Evolutionary conservation across 192 early-diverging fungal genomes (phyloP), one percentile per base, ranked within the genome.

Genomic region (Dispira simplex): DNA sequence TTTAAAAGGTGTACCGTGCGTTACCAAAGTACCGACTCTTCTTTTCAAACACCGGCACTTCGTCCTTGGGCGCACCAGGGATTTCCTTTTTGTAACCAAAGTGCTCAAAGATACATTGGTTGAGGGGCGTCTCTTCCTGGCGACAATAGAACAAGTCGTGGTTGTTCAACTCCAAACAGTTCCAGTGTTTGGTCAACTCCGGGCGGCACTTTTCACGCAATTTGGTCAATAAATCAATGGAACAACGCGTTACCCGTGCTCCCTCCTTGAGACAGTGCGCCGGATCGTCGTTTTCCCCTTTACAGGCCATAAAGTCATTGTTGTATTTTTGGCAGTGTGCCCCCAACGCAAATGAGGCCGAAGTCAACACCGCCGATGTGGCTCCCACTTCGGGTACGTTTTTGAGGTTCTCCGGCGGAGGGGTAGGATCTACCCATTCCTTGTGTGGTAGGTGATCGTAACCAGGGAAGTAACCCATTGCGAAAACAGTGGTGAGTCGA

Each of bases 261-360:
- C 95, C 95, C 65, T 98, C 95, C 78, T 84, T 82, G 47, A 98
- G 74, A 66, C 95, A 98, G 67, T 93, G 88, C 62, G 81, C 72
- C 10, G 95, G 95, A 68, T 96, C 87, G 60, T 83, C 81, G 71
- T 79, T 87, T 65, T 95, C 91, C 68, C 84, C 80, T 78, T 96
- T 98, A 82, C 95, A 98, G 46, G 90, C 79, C 88, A 98, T 91
- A 69, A 90, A 98, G 70, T 98, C 95, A 66, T 95, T 91, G 67
- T 85, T 89, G 79, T 88, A 95, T 52, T 88, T 87, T 68, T 89
- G 86, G 87, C 95, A 98, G 70, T 82, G 81, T 45, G 78, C 70
- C 39, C 88, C 90, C 69, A 96, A 87, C 71, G 88, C 90, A 72
- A 88, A 96, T n/a, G 92, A 79, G 59, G 91, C 91, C 23, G 92